phyloP scores from a whole-genome alignment of 202 grass and related monocot species.

The Panicum hallii region DNA sequence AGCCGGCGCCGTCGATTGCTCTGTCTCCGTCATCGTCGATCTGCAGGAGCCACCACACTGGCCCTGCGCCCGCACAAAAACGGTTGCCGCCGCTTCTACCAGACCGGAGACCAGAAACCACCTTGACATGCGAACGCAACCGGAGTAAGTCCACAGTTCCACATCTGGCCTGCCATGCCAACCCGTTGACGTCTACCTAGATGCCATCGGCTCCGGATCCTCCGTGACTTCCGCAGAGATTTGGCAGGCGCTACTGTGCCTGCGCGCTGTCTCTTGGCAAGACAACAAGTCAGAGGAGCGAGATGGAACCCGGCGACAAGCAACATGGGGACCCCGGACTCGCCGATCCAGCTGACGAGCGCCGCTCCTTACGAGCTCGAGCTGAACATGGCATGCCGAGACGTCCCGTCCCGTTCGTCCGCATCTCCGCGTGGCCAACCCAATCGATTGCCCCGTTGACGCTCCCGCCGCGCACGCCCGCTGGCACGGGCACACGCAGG shows the following conservation, averaged over 20 bases:
- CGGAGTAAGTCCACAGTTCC: neutral
- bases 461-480: neutral
- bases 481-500: conserved; percentile 4
- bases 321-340: neutral
- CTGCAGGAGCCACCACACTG: neutral
- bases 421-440: conserved; percentile 17
- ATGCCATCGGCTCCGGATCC: neutral
- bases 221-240: neutral
- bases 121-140: neutral
- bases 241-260: neutral
- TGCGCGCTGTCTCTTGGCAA: neutral
- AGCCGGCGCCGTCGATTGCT: neutral
- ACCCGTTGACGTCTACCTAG: neutral
- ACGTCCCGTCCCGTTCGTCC: neutral
- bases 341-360: neutral
- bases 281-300: neutral
- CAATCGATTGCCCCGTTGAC: conserved; percentile 37
- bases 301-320: neutral
- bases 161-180: conserved; percentile 9
- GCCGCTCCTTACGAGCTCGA: neutral
- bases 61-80: neutral
- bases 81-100: neutral
- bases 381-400: neutral
- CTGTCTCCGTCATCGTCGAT: too few species aligned
- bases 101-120: neutral